Evolutionary conservation across 495 filamentous ascomycete genomes (phyloP).

Genomic region (Penicillium chermesinum): DNA sequence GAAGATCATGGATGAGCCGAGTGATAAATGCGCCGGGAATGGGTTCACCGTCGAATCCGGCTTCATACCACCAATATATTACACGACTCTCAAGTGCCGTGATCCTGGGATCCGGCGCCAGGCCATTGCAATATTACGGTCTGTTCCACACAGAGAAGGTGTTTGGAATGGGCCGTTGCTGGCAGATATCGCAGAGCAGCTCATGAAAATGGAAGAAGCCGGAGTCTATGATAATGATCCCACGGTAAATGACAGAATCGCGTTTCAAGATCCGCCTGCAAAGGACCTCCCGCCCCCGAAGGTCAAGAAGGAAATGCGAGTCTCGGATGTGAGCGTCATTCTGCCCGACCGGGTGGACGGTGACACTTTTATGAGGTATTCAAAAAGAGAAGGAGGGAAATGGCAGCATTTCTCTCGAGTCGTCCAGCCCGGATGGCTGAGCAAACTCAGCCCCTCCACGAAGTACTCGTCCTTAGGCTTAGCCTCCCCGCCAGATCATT

Average conservation of each 20-base stretch:
- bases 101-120: slow-evolving; percentile 37
- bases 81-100: slow-evolving; percentile 53
- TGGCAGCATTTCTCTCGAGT: slow-evolving; percentile 4
- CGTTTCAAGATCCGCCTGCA: background rate
- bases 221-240: slow-evolving; percentile 8
- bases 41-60: slow-evolving; percentile 43
- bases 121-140: slow-evolving; percentile 37
- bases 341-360: slow-evolving; percentile 8
- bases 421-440: background rate
- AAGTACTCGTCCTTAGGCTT: background rate
- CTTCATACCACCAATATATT: slow-evolving; percentile 49
- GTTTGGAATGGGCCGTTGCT: slow-evolving; percentile 37
- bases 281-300: slow-evolving; percentile 4
- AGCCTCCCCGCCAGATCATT: too few relatives aligned
- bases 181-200: slow-evolving; percentile 12
- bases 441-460: background rate
- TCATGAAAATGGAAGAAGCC: slow-evolving; percentile 17
- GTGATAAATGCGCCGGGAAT: slow-evolving; percentile 5
- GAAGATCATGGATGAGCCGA: background rate
- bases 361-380: slow-evolving; percentile 12
- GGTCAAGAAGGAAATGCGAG: background rate
- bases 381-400: background rate
- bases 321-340: slow-evolving; percentile 13
- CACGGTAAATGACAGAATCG: slow-evolving; percentile 1
- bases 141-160: slow-evolving; percentile 45